A percentile compares a stretch with the other conserved stretches of the same genome.
These are phyloP conservation scores for Euphorbia peplus DNA, from an alignment of 345 rosid species.

Conservation along the genomic window DNA sequence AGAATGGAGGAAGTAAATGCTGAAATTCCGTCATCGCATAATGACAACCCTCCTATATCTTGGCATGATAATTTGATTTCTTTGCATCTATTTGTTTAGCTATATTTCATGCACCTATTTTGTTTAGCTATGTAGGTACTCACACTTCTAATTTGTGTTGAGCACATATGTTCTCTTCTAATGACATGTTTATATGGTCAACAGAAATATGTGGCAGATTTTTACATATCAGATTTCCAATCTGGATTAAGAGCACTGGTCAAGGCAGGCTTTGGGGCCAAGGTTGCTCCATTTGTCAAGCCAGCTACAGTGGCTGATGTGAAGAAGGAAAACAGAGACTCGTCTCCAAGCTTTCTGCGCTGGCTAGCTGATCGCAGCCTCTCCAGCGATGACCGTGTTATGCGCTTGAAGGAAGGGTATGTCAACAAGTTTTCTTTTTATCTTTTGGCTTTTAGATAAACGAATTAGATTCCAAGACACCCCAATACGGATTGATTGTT, in stretches of 20 bases:
- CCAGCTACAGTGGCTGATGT: constrained; percentile 68
- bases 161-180: not conserved
- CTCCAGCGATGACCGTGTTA: constrained; percentile 55
- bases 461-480: not conserved
- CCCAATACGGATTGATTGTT: constrained; percentile 8
- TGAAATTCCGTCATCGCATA: not conserved
- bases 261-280: constrained; percentile 88
- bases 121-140: not conserved
- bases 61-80: not conserved
- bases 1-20: not conserved
- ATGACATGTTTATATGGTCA: constrained; percentile 22
- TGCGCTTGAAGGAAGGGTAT: constrained; percentile 96
- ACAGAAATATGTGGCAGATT: constrained; percentile 85
- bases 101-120: not conserved
- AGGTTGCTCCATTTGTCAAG: constrained; percentile 76
- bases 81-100: no score
- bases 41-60: not conserved
- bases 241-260: constrained; percentile 89
- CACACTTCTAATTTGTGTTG: not conserved
- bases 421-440: not conserved
- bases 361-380: constrained; percentile 81
- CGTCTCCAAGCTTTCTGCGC: constrained; percentile 68
- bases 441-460: not conserved
- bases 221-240: constrained; percentile 90
- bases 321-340: constrained; percentile 50